Percentiles rank a stretch among this genome's conserved stretches.
phyloP scores from a whole-genome alignment of 495 filamentous ascomycete species.

The Darksidea phi region DNA sequence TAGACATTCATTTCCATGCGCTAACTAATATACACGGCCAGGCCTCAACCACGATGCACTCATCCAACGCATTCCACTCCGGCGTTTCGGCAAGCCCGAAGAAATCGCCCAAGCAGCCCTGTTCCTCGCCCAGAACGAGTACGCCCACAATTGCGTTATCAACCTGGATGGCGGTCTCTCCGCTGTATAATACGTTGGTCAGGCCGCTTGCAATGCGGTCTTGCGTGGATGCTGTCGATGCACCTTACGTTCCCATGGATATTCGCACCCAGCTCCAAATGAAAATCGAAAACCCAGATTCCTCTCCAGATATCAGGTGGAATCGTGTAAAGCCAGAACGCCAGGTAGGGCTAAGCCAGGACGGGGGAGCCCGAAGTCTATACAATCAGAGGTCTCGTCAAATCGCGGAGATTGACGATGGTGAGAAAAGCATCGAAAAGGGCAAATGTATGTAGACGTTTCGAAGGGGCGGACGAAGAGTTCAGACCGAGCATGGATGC shows the following conservation, averaged over 20 bases:
- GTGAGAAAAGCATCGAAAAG: too few relatives aligned
- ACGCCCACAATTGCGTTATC: constrained; percentile 80
- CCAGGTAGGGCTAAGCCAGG: too few relatives aligned
- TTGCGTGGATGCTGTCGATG: neutral
- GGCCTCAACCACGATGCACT: constrained; percentile 5
- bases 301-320: too few relatives aligned
- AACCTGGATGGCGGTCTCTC: constrained; percentile 85
- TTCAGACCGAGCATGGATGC: too few relatives aligned
- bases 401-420: too few relatives aligned
- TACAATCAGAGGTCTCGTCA: too few relatives aligned
- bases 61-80: constrained; percentile 58
- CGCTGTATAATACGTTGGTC: constrained; percentile 42
- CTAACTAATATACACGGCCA: constrained; percentile 6
- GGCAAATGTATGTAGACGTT: too few relatives aligned
- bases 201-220: neutral
- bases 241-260: neutral
- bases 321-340: too few relatives aligned
- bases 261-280: too few relatives aligned
- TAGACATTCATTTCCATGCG: neutral
- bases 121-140: constrained; percentile 74
- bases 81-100: constrained; percentile 63
- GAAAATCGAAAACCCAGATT: neutral
- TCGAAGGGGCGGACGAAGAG: too few relatives aligned
- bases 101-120: constrained; percentile 80
- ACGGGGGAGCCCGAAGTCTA: too few relatives aligned